A percentile compares a stretch with the other conserved stretches of the same genome.
Evolutionary conservation across 768 basidiomycete species (phyloP).

Genomic region (Lactifluus volemus): DNA sequence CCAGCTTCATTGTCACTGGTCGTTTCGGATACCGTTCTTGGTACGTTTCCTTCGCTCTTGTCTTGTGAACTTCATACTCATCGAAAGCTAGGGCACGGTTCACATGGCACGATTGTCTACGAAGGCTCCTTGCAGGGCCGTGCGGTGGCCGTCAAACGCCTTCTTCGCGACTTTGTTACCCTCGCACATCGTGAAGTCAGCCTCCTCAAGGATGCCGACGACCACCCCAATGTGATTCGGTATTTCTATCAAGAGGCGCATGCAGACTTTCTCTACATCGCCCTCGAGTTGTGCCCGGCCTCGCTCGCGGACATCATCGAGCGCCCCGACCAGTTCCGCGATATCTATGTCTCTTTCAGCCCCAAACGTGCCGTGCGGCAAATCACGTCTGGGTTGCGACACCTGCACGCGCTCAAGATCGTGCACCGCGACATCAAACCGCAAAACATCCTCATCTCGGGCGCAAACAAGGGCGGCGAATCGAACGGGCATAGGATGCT

Average conservation of each 20-base stretch:
- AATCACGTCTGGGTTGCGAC: constrained; percentile 79
- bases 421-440: constrained; percentile 99
- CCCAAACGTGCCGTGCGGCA: constrained; percentile 83
- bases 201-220: constrained; percentile 93
- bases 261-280: constrained; percentile 93
- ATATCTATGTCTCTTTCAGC: constrained; percentile 70
- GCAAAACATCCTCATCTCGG: constrained; percentile 89
- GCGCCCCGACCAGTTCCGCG: constrained; percentile 65
- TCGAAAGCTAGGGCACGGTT: constrained; percentile 69
- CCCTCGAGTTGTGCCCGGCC: constrained; percentile 89
- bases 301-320: constrained; percentile 85
- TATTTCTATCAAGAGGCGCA: constrained; percentile 97
- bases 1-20: constrained; percentile 41
- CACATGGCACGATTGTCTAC: constrained; percentile 94
- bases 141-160: constrained; percentile 95
- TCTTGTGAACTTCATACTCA: constrained; percentile 3
- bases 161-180: constrained; percentile 92
- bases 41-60: constrained; percentile 32
- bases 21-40: constrained; percentile 68
- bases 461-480: constrained; percentile 46
- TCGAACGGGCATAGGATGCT: constrained; percentile 63
- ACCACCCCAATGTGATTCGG: constrained; percentile 96
- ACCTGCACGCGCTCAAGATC: constrained; percentile 89
- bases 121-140: constrained; percentile 94
- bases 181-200: constrained; percentile 90